Conservation (phyloP, 1,139 yeast genomes). For the Lodderomyces metapsilosis region DNA sequence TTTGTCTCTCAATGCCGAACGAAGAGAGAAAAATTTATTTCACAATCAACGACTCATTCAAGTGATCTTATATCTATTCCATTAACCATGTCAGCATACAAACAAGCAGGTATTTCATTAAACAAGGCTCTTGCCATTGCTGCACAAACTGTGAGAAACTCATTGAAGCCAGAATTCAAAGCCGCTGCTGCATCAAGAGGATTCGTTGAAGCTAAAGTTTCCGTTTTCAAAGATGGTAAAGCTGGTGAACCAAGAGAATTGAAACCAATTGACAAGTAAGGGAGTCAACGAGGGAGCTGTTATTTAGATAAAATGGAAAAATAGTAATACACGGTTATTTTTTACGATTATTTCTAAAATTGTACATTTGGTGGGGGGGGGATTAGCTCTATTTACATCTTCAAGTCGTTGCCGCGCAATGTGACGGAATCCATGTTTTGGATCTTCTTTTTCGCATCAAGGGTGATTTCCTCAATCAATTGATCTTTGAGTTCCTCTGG, state of each 20-base stretch:
- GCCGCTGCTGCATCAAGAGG: conserved; percentile 77
- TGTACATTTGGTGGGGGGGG: too few species aligned
- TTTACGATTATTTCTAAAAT: neutral
- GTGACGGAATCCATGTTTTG: conserved; percentile 4
- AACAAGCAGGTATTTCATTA: conserved; percentile 84
- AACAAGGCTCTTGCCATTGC: conserved; percentile 91
- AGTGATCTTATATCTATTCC: neutral
- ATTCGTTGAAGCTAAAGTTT: conserved; percentile 69
- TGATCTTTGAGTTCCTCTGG: conserved; percentile 34
- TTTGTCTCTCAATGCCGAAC: neutral
- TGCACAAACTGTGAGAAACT: conserved; percentile 83
- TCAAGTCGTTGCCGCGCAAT: conserved; percentile 5
- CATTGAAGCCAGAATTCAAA: conserved; percentile 86
- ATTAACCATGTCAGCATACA: conserved; percentile 64
- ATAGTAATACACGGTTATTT: neutral
- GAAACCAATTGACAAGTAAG: conserved; percentile 12
- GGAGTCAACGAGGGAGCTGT: neutral
- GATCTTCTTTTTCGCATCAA: conserved; percentile 5
- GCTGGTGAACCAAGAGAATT: conserved; percentile 31
- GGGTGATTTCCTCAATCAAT: conserved; percentile 29
- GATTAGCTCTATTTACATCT: neutral
- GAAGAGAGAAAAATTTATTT: neutral
- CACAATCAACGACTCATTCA: too few species aligned
- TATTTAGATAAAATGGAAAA: neutral
- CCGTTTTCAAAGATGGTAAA: conserved; percentile 70